Base-by-base conservation (phyloP, 2,329 filamentous ascomycete species). In the Malbranchea zuffiana region DNA sequence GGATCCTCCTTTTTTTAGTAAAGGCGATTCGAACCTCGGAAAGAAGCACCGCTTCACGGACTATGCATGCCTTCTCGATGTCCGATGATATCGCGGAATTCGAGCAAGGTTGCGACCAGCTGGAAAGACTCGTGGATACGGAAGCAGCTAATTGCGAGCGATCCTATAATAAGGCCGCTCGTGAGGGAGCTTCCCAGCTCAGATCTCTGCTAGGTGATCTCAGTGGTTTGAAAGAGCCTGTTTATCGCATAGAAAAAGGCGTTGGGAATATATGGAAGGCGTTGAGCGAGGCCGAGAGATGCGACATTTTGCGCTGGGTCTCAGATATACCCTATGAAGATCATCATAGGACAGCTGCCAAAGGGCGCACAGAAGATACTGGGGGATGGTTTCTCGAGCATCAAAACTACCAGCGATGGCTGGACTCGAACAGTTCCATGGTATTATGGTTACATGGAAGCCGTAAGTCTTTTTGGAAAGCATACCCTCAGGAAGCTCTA, bases 401-500 rank as follows among this genome's bases (percentile, higher is more conserved):
- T 17, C 15, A 33, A 5, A 28, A 31, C 2, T 49, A 44, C n/a
- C 15, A 10, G 6, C 28, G 43, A 18, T 52, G 50, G 50, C 20
- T 38, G 27, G 38, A 18, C 1, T 46, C 42, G 3, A 42, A 34
- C n/a, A 30, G 12, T 21, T 51, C 40, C n/a, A 42, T 32, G 29
- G 35, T 51, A n/a, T 45, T 49, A 24, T 48, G 40, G 48, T 40
- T 44, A 33, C 44, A 37, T 37, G 50, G 50, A 29, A 46, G 48
- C 21, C 47, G 50, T 52, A 42, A 41, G 47, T 45, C 12, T 25
- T 12, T 24, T 2, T n/a, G n/a, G n/a, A n/a, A n/a, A 11, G 12
- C 13, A 13, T 10, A 18, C 11, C 19, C 15, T 33, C 31, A 18
- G 20, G 18, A 33, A n/a, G 15, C 15, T 19, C 10, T 19, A 21